These are phyloP conservation scores for Hygrophorus russula DNA, from an alignment of 768 basidiomycete species.

Conservation along the genomic window DNA sequence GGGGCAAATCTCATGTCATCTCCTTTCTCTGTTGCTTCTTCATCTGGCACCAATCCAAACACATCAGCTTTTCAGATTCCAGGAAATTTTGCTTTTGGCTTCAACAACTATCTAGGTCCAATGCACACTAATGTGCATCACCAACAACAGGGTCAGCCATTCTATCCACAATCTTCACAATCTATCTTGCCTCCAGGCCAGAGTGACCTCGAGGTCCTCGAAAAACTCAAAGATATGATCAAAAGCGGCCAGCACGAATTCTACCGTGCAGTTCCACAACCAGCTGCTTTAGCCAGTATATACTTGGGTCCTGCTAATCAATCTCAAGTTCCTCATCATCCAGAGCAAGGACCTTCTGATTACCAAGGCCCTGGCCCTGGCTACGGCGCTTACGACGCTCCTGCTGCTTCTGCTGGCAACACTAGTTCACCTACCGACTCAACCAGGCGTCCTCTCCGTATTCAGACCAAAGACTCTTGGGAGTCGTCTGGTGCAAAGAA, in stretches of 20 bases:
- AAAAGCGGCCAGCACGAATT: constrained; percentile 63
- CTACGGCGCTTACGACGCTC: constrained; percentile 9
- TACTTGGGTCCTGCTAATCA: constrained; percentile 41
- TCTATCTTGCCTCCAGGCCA: constrained; percentile 38
- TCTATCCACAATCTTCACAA: constrained; percentile 16
- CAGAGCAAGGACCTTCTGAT: constrained; percentile 9
- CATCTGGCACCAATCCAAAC: constrained; percentile 18
- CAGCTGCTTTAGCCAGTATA: constrained; percentile 48
- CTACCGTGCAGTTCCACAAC: constrained; percentile 56
- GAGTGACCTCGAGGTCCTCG: constrained; percentile 62
- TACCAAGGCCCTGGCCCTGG: constrained; percentile 14
- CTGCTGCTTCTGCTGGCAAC: constrained; percentile 15
- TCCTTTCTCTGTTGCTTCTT: constrained; percentile 24
- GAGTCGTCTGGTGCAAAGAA: constrained; percentile 11
- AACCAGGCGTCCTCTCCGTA: constrained; percentile 15
- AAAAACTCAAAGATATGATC: constrained; percentile 65
- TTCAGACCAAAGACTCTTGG: constrained; percentile 19
- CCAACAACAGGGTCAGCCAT: constrained; percentile 15
- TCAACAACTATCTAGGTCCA: constrained; percentile 21
- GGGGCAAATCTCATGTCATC: constrained; percentile 24
- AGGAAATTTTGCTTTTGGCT: constrained; percentile 28
- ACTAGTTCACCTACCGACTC: constrained; percentile 13
- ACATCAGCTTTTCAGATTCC: constrained; percentile 21
- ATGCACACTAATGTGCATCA: constrained; percentile 19
- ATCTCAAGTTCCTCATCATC: constrained; percentile 10